phyloP scores from a whole-genome alignment of 2,329 filamentous ascomycete species.

The Sporothrix brasiliensis region DNA sequence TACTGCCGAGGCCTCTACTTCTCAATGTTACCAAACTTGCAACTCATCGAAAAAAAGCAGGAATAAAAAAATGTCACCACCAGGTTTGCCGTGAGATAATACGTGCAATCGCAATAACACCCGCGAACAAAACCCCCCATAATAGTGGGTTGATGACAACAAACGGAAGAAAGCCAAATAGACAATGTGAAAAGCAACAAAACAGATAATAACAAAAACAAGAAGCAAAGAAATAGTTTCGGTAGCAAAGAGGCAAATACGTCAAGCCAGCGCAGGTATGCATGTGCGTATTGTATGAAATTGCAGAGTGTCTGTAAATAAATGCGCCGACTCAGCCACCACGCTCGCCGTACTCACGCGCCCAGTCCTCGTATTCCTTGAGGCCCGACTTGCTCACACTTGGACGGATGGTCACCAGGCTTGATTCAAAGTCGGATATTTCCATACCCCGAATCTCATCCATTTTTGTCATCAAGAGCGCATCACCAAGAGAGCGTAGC shows the following conservation, averaged over 20 bases:
- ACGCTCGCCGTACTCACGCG: conserved; percentile 86
- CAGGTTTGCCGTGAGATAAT: not conserved
- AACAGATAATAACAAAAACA: not conserved
- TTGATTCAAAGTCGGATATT: conserved; percentile 80
- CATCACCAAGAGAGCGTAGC: conserved; percentile 84
- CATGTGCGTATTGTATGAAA: conserved; percentile 12
- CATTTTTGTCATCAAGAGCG: conserved; percentile 85
- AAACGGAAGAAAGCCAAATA: not conserved
- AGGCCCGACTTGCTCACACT: conserved; percentile 85
- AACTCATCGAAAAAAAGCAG: not conserved
- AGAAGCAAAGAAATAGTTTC: not conserved
- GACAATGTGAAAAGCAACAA: not conserved
- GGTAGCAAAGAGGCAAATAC: not conserved
- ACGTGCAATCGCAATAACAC: not conserved
- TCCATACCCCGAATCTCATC: conserved; percentile 90
- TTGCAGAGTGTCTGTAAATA: not conserved
- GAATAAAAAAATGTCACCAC: not conserved
- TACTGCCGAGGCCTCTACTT: conserved; percentile 17
- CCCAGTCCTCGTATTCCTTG: conserved; percentile 92
- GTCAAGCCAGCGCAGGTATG: not conserved
- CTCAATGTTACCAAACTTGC: not conserved
- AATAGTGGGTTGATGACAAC: not conserved
- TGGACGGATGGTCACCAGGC: conserved; percentile 80
- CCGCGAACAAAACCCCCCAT: not conserved
- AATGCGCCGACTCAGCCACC: conserved; percentile 61